Conservation (phyloP, 768 basidiomycete species). For the Kwoniella sp. region DNA sequence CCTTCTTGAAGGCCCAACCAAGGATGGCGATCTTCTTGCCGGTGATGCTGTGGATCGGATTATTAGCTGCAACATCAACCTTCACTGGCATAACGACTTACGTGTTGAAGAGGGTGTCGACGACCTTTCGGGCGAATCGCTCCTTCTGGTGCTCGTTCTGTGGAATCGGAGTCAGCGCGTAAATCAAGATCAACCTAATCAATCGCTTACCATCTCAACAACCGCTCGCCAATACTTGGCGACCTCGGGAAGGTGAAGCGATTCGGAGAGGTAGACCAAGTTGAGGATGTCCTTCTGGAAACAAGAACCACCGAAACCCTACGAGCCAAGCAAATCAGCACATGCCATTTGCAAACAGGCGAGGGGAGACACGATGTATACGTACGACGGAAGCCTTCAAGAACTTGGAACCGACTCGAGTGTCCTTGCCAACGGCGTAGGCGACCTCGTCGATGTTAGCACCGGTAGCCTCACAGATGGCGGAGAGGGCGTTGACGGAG, state of each 20-base stretch:
- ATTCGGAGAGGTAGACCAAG: constrained; percentile 94
- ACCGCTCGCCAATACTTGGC: constrained; percentile 93
- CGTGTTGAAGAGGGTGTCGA: constrained; percentile 97
- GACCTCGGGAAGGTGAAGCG: constrained; percentile 90
- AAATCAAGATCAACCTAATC: background rate
- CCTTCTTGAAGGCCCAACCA: constrained; percentile 98
- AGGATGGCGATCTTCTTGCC: constrained; percentile 86
- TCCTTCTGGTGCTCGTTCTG: constrained; percentile 94
- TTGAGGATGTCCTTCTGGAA: constrained; percentile 99
- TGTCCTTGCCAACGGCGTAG: constrained; percentile 87
- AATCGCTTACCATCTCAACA: constrained; percentile 68
- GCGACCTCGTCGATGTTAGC: constrained; percentile 99
- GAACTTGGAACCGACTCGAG: constrained; percentile 92
- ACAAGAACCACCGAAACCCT: constrained; percentile 94
- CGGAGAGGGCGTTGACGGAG: constrained; percentile 94
- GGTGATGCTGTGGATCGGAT: constrained; percentile 31
- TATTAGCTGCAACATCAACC: constrained; percentile 7
- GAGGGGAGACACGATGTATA: background rate
- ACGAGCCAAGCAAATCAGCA: background rate
- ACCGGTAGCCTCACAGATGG: constrained; percentile 97
- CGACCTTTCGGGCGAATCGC: constrained; percentile 91
- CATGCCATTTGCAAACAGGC: background rate
- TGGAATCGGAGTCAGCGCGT: background rate
- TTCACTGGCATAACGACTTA: constrained; percentile 63
- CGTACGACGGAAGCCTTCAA: constrained; percentile 63